Conservation (phyloP, 106 monocot genomes). For the Xerophyta viscosa region DNA sequence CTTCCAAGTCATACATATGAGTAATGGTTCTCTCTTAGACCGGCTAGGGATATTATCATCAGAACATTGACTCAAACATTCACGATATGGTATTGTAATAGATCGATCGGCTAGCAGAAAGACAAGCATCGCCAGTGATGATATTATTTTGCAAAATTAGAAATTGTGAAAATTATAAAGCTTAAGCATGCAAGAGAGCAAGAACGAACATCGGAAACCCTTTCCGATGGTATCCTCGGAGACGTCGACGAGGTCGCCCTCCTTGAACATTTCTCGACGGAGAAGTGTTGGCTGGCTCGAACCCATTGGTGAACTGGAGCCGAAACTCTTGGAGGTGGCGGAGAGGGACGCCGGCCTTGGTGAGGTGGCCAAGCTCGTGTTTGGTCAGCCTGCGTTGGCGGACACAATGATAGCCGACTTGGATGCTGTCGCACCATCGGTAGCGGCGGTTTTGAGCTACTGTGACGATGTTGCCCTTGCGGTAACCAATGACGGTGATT, state of each 20-base stretch:
- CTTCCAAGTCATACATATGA: too few species aligned
- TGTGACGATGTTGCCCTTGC: conserved; percentile 96
- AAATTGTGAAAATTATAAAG: neutral
- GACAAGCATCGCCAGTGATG: too few species aligned
- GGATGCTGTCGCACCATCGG: conserved; percentile 94
- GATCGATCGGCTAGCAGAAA: too few species aligned
- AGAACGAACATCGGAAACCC: conserved; percentile 73
- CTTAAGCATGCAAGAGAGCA: too few species aligned
- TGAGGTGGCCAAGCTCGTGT: conserved; percentile 87
- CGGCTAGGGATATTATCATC: too few species aligned
- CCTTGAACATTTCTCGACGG: conserved; percentile 68
- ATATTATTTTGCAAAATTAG: too few species aligned
- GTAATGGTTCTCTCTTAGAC: too few species aligned
- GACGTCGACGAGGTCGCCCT: conserved; percentile 87
- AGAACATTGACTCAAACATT: too few species aligned
- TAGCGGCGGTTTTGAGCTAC: conserved; percentile 80
- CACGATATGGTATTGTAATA: too few species aligned
- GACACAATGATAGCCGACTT: conserved; percentile 80
- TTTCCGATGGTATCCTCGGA: conserved; percentile 83
- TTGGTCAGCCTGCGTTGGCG: conserved; percentile 74
- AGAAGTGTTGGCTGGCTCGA: conserved; percentile 67
- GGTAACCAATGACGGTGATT: conserved; percentile 86
- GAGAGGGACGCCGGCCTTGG: conserved; percentile 77
- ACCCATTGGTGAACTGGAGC: conserved; percentile 51
- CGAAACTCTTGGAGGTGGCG: conserved; percentile 89